phyloP scores from a whole-genome alignment of 2,329 filamentous ascomycete species.

The Hymenoscyphus infarciens region DNA sequence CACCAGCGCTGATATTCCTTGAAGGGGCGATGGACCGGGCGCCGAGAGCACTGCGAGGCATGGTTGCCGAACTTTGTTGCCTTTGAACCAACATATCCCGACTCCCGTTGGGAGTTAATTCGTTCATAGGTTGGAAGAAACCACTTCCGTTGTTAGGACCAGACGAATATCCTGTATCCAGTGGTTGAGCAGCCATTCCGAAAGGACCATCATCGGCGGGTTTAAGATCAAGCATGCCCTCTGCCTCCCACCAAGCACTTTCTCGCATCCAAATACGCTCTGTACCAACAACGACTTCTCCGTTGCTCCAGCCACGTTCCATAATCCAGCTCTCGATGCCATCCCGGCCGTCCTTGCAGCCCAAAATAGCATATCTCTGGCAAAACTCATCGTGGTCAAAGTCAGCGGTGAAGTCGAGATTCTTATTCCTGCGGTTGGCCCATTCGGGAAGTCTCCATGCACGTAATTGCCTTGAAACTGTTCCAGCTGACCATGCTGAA shows the following conservation, averaged over 20 bases:
- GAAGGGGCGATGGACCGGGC: conserved; percentile 60
- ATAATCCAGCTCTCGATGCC: conserved; percentile 93
- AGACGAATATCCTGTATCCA: conserved; percentile 71
- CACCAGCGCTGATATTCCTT: conserved; percentile 61
- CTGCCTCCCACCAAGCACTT: conserved; percentile 93
- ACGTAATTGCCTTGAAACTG: conserved; percentile 87
- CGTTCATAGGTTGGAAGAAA: conserved; percentile 66
- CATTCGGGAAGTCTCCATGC: conserved; percentile 94
- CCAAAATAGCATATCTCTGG: conserved; percentile 74
- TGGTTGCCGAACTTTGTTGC: conserved; percentile 26
- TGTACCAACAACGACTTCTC: conserved; percentile 85
- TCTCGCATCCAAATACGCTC: conserved; percentile 97
- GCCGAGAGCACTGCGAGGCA: conserved; percentile 45
- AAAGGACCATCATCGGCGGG: conserved; percentile 32
- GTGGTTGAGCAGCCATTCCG: conserved; percentile 52
- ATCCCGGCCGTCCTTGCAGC: conserved; percentile 85
- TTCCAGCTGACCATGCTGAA: conserved; percentile 89
- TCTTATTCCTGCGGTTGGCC: conserved; percentile 88
- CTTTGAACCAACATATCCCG: conserved; percentile 63
- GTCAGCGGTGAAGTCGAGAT: conserved; percentile 92
- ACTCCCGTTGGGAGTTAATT: conserved; percentile 61
- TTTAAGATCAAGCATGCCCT: conserved; percentile 91
- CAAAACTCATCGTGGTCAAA: conserved; percentile 93
- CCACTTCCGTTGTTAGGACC: conserved; percentile 48
- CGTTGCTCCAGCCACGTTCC: conserved; percentile 96